Percentiles rank a stretch among this genome's conserved stretches.
These are phyloP conservation scores for Geopyxis carbonaria DNA, from an alignment of 495 filamentous ascomycete species.

Conservation along the genomic window DNA sequence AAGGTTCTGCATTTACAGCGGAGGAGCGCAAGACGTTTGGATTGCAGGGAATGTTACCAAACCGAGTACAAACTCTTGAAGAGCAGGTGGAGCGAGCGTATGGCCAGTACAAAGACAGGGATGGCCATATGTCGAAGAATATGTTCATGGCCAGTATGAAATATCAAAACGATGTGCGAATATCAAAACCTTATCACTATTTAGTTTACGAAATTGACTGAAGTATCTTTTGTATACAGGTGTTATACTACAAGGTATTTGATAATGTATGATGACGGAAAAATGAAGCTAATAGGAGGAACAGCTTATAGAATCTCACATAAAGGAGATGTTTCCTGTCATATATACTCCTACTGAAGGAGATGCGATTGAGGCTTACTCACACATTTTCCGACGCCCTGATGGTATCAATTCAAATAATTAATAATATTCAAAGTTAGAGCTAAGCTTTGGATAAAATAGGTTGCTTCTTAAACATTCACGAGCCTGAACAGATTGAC, in stretches of 20 bases:
- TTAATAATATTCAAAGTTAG: background rate
- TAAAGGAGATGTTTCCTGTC: slow-evolving; percentile 74
- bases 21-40: slow-evolving; percentile 53
- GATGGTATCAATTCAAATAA: slow-evolving; percentile 34
- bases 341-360: slow-evolving; percentile 87
- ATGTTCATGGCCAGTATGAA: slow-evolving; percentile 68
- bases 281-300: too few relatives aligned
- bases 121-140: slow-evolving; percentile 53
- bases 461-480: slow-evolving; percentile 41
- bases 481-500: slow-evolving; percentile 20
- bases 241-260: too few relatives aligned
- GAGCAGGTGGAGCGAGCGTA: slow-evolving; percentile 66
- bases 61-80: slow-evolving; percentile 58
- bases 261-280: background rate
- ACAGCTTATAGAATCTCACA: slow-evolving; percentile 44
- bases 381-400: slow-evolving; percentile 56
- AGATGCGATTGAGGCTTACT: slow-evolving; percentile 80
- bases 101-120: slow-evolving; percentile 49
- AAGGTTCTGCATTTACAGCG: slow-evolving; percentile 57
- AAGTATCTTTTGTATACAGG: background rate
- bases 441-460: background rate
- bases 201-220: too few relatives aligned
- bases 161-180: slow-evolving; percentile 51
- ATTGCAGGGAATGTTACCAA: slow-evolving; percentile 54
- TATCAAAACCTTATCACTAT: background rate